Percentiles rank a stretch among this genome's conserved stretches.
Evolutionary conservation across 805 yeast species (phyloP).

Genomic region (Komagataella populi): DNA sequence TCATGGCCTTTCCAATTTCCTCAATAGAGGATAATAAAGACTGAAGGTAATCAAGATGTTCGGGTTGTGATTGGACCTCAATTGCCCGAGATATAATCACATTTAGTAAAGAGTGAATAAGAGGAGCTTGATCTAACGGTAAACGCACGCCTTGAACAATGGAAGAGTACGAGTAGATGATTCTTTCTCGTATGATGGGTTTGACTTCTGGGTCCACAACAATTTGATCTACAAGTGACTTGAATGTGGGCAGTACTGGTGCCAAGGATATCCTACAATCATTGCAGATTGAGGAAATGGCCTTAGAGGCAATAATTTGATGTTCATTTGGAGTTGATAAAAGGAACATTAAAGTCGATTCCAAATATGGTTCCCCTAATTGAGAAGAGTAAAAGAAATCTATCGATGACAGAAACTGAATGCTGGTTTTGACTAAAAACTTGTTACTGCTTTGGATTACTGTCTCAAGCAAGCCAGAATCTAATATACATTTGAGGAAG

Average conservation of each 20-base stretch:
- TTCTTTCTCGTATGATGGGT: constrained; percentile 38
- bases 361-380: constrained; percentile 29
- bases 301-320: constrained; percentile 31
- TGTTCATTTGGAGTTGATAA: constrained; percentile 12
- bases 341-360: constrained; percentile 36
- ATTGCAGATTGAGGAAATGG: constrained; percentile 47
- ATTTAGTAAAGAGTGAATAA: not conserved
- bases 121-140: constrained; percentile 26
- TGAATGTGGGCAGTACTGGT: constrained; percentile 32
- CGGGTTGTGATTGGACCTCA: not conserved
- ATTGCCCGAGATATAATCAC: not conserved
- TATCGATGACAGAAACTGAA: constrained; percentile 44
- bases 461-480: constrained; percentile 14
- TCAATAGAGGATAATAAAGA: constrained; percentile 50
- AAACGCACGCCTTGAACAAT: constrained; percentile 41
- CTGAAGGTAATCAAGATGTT: constrained; percentile 25
- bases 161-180: constrained; percentile 49
- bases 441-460: constrained; percentile 4
- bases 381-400: constrained; percentile 42
- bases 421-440: constrained; percentile 31
- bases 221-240: constrained; percentile 32
- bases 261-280: constrained; percentile 30
- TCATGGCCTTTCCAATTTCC: constrained; percentile 62
- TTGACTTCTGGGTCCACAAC: constrained; percentile 24
- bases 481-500: constrained; percentile 13